Conservation (phyloP, 306 rosid species). For the Ceratonia siliqua region DNA sequence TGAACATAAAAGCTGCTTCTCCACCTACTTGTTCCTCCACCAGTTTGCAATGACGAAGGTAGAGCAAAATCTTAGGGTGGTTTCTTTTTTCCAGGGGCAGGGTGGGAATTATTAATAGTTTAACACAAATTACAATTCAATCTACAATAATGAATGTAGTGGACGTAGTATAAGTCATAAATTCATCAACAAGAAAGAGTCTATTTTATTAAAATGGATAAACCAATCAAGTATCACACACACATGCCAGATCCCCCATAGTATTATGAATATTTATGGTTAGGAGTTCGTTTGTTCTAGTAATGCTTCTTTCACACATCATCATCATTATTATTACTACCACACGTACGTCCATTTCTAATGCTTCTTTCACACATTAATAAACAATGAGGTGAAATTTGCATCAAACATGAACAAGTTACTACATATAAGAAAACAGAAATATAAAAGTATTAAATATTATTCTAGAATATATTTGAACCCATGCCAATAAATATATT, state of each 20-base stretch:
- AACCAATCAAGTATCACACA: not conserved
- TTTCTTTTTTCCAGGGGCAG: not conserved
- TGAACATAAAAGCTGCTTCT: not conserved
- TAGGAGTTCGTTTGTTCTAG: not conserved
- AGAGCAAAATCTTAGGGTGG: not conserved
- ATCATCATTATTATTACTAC: not conserved
- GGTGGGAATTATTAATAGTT: not conserved
- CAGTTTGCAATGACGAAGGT: not conserved
- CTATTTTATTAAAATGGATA: not conserved
- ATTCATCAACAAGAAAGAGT: not conserved
- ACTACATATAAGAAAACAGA: not conserved
- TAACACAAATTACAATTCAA: not conserved
- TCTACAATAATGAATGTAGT: not conserved
- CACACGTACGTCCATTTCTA: not conserved
- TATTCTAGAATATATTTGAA: not conserved
- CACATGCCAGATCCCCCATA: not conserved
- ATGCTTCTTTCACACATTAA: not conserved
- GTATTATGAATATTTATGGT: not conserved
- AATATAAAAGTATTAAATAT: not conserved
- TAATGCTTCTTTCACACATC: no score
- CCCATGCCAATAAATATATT: not conserved
- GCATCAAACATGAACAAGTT: not conserved
- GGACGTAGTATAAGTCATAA: not conserved
- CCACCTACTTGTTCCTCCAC: not conserved
- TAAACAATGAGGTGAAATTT: not conserved